A percentile compares a stretch with the other conserved stretches of the same genome.
Conservation (phyloP, 306 rosid genomes). For the Lupinus albus region DNA sequence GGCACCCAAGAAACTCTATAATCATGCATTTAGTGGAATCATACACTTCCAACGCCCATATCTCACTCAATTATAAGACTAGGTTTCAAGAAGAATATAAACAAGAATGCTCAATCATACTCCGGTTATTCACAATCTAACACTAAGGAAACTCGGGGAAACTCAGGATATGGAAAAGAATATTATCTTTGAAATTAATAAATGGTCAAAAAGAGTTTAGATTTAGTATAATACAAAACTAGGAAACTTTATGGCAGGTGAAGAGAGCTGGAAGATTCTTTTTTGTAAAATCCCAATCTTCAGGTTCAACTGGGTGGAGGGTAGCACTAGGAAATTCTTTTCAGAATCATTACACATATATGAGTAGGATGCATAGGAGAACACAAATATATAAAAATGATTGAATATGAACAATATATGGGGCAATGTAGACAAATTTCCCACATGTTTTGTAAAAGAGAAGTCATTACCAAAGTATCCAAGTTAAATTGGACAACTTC, state of each 20-base stretch:
- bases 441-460: slow-evolving; percentile 21
- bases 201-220: slow-evolving; percentile 3
- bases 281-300: slow-evolving; percentile 23
- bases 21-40: slow-evolving; percentile 26
- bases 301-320: slow-evolving; percentile 23
- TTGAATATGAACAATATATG: slow-evolving; percentile 34
- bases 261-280: slow-evolving; percentile 15
- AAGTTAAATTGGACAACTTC: slow-evolving; percentile 83
- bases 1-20: background rate
- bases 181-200: background rate
- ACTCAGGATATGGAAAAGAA: background rate
- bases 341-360: background rate
- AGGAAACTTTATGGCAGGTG: slow-evolving; percentile 20
- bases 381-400: background rate
- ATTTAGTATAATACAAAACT: background rate
- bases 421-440: slow-evolving; percentile 27
- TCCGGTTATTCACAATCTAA: background rate
- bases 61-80: background rate
- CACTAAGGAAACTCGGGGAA: slow-evolving; percentile 1
- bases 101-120: slow-evolving; percentile 1
- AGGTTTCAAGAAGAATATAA: background rate
- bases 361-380: slow-evolving; percentile 4
- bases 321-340: slow-evolving; percentile 12
- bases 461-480: slow-evolving; percentile 61
- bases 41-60: background rate